Percentiles rank a stretch among this genome's conserved stretches.
Evolutionary conservation across 1,139 yeast species (phyloP).

Genomic region (Zygoascus sp.): DNA sequence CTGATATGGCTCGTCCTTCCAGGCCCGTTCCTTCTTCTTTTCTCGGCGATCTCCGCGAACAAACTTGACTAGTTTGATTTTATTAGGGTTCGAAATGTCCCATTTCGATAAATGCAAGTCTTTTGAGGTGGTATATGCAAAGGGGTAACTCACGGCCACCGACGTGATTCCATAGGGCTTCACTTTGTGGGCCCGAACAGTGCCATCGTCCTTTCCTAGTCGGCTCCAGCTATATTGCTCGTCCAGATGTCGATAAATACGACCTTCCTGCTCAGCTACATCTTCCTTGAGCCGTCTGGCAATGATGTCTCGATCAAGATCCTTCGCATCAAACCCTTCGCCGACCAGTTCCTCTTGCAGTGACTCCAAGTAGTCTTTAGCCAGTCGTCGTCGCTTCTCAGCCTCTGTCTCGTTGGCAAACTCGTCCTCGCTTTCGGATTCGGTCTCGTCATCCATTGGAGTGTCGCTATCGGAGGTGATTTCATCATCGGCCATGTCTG

Average conservation of each 20-base stretch:
- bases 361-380: slow-evolving; percentile 85
- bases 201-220: slow-evolving; percentile 15
- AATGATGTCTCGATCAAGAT: slow-evolving; percentile 80
- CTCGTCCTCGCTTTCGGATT: slow-evolving; percentile 24
- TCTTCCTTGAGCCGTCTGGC: slow-evolving; percentile 77
- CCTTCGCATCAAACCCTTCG: slow-evolving; percentile 71
- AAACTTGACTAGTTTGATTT: slow-evolving; percentile 50
- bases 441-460: slow-evolving; percentile 21
- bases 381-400: slow-evolving; percentile 88
- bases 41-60: slow-evolving; percentile 57
- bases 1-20: slow-evolving; percentile 28
- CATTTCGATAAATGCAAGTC: slow-evolving; percentile 79
- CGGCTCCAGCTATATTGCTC: slow-evolving; percentile 17
- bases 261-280: slow-evolving; percentile 85
- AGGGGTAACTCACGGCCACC: slow-evolving; percentile 49
- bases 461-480: slow-evolving; percentile 26
- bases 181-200: slow-evolving; percentile 18
- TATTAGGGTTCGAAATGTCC: slow-evolving; percentile 47
- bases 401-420: slow-evolving; percentile 74
- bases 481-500: slow-evolving; percentile 28
- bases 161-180: slow-evolving; percentile 30
- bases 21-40: slow-evolving; percentile 30
- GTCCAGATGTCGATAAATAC: slow-evolving; percentile 62
- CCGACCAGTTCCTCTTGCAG: slow-evolving; percentile 39
- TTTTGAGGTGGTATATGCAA: slow-evolving; percentile 77